phyloP scores from a whole-genome alignment of 2,329 filamentous ascomycete species.

The Diaporthe eres region DNA sequence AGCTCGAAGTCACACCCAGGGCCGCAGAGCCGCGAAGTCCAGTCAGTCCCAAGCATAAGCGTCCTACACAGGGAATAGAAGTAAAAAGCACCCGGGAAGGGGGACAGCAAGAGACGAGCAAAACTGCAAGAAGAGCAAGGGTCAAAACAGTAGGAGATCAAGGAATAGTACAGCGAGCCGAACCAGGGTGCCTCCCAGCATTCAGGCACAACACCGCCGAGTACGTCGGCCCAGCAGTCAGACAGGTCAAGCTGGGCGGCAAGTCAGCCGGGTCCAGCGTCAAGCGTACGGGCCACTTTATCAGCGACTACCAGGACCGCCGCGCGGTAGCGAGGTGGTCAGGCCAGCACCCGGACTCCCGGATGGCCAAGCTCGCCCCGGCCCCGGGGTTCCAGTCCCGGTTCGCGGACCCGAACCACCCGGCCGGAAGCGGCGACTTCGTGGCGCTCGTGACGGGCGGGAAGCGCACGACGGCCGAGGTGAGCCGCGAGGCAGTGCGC shows the following conservation, averaged over 20 bases:
- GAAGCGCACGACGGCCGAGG: conserved; percentile 16
- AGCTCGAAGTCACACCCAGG: conserved; percentile 50
- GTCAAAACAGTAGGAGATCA: not conserved
- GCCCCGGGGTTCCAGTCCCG: conserved; percentile 46
- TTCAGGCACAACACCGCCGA: conserved; percentile 39
- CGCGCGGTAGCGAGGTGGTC: conserved; percentile 44
- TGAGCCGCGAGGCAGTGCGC: not conserved
- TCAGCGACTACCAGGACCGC: conserved; percentile 44
- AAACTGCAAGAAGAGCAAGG: not conserved
- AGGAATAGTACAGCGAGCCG: not conserved
- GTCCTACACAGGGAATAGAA: not conserved
- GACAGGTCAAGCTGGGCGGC: conserved; percentile 42
- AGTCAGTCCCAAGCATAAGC: not conserved
- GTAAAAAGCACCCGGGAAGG: rapidly evolving
- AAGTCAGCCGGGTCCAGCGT: conserved; percentile 33
- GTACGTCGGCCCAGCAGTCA: conserved; percentile 41
- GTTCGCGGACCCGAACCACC: conserved; percentile 48
- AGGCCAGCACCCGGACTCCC: conserved; percentile 39
- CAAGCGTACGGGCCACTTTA: conserved; percentile 43
- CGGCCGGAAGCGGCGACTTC: conserved; percentile 46
- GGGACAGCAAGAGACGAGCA: not conserved
- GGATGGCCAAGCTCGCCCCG: conserved; percentile 43
- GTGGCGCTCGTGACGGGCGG: conserved; percentile 47
- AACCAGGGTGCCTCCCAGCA: not conserved
- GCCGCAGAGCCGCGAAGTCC: not conserved